Percentiles rank a stretch among this genome's conserved stretches.
Evolutionary conservation across 192 early-diverging fungal species (phyloP).

Genomic region (Coemansia sp.): DNA sequence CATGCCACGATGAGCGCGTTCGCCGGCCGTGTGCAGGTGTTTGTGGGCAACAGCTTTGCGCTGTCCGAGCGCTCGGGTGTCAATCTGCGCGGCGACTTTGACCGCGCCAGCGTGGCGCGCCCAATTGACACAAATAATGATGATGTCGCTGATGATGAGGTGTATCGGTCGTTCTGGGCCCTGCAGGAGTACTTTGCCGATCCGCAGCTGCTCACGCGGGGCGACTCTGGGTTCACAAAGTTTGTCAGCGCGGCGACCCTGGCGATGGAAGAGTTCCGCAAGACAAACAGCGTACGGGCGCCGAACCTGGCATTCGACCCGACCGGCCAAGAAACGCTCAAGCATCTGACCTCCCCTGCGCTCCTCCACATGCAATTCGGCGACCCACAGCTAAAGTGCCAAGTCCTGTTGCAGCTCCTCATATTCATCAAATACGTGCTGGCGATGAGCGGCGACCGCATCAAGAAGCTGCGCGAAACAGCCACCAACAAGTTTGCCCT

Average conservation of each 20-base stretch:
- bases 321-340: constrained; percentile 18
- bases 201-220: constrained; percentile 54
- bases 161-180: constrained; percentile 79
- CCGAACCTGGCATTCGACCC: constrained; percentile 16
- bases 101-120: constrained; percentile 62
- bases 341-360: constrained; percentile 36
- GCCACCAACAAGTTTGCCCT: constrained; percentile 61
- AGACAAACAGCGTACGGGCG: constrained; percentile 7
- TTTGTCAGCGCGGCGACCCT: constrained; percentile 22
- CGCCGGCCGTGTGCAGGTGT: constrained; percentile 85
- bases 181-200: constrained; percentile 75
- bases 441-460: constrained; percentile 51
- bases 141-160: background rate
- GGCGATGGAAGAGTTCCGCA: constrained; percentile 44
- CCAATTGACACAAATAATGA: constrained; percentile 16
- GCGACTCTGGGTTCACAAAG: background rate
- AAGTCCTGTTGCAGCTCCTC: constrained; percentile 82
- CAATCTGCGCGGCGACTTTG: constrained; percentile 87
- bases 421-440: constrained; percentile 80
- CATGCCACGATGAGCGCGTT: constrained; percentile 76
- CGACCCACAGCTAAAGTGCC: constrained; percentile 81
- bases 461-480: constrained; percentile 50
- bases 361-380: constrained; percentile 59
- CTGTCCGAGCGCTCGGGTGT: constrained; percentile 88
- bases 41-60: constrained; percentile 81